Conservation (phyloP, 805 yeast species). For the Kodamaea neixiangensis region DNA sequence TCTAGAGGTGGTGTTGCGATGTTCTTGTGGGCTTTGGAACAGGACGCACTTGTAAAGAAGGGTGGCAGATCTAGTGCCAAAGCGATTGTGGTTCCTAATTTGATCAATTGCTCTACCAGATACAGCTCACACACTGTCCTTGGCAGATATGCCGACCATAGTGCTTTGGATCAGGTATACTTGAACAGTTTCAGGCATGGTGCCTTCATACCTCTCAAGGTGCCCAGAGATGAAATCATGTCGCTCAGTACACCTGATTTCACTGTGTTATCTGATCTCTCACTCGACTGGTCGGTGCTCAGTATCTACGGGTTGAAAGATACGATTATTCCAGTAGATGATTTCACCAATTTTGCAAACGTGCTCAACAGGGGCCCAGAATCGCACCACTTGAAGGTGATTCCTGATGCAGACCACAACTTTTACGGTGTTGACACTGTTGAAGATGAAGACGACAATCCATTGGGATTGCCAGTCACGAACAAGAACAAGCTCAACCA, state of each 20-base stretch:
- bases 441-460: slow-evolving; percentile 31
- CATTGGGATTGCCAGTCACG: slow-evolving; percentile 45
- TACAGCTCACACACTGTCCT: slow-evolving; percentile 52
- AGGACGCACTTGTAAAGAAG: slow-evolving; percentile 35
- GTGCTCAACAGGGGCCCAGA: slow-evolving; percentile 52
- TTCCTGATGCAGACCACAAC: slow-evolving; percentile 79
- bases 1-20: slow-evolving; percentile 79
- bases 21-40: slow-evolving; percentile 66
- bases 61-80: slow-evolving; percentile 22
- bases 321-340: slow-evolving; percentile 61
- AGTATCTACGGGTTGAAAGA: slow-evolving; percentile 76
- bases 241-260: slow-evolving; percentile 54
- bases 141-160: slow-evolving; percentile 35
- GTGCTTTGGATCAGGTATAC: slow-evolving; percentile 14
- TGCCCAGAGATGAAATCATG: slow-evolving; percentile 52
- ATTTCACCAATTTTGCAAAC: slow-evolving; percentile 60
- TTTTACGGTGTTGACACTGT: slow-evolving; percentile 55
- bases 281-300: slow-evolving; percentile 53
- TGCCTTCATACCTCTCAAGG: slow-evolving; percentile 37
- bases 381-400: slow-evolving; percentile 51
- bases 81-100: slow-evolving; percentile 55
- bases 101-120: slow-evolving; percentile 76
- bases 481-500: slow-evolving; percentile 55
- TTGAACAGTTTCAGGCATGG: slow-evolving; percentile 53
- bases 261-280: slow-evolving; percentile 39